A percentile compares a stretch with the other conserved stretches of the same genome.
Evolutionary conservation across 1,139 yeast genomes (phyloP).

Genomic region (Suhomyces wounanorum): DNA sequence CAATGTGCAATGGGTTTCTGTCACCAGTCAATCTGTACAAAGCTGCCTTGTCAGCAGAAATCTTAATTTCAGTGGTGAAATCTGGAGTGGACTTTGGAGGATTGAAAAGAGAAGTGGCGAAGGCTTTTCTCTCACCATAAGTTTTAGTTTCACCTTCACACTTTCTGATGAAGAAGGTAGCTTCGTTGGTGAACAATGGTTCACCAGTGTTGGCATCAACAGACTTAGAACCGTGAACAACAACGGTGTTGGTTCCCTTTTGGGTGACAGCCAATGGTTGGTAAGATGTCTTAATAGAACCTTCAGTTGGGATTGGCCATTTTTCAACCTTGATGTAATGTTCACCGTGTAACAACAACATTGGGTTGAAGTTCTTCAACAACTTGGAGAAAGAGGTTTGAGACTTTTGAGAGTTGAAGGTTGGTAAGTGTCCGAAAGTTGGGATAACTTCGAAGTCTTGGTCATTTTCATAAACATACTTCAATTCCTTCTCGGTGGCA

Average conservation of each 20-base stretch:
- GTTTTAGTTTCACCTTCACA: conserved; percentile 65
- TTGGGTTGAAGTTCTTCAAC: conserved; percentile 83
- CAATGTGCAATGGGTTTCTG: conserved; percentile 93
- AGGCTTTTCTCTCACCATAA: conserved; percentile 51
- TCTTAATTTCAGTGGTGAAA: conserved; percentile 58
- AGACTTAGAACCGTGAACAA: conserved; percentile 74
- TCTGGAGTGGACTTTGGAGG: conserved; percentile 74
- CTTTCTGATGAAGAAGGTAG: conserved; percentile 84
- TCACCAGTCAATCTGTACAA: conserved; percentile 92
- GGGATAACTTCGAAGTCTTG: conserved; percentile 87
- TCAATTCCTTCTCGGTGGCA: conserved; percentile 74
- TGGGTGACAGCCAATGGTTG: conserved; percentile 75
- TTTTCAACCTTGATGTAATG: conserved; percentile 81
- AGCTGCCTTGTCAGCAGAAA: conserved; percentile 81
- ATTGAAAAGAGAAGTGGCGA: conserved; percentile 64
- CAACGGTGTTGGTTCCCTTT: conserved; percentile 87
- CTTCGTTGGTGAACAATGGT: conserved; percentile 75
- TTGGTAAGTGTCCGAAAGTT: conserved; percentile 86
- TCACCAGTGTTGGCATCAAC: conserved; percentile 72
- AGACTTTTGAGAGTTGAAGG: conserved; percentile 53
- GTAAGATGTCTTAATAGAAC: conserved; percentile 59
- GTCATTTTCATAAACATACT: conserved; percentile 78
- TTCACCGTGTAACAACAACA: conserved; percentile 91
- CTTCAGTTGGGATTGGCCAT: conserved; percentile 80
- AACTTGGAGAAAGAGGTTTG: conserved; percentile 55